Percentiles rank a stretch among this genome's conserved stretches.
Conservation (phyloP, 768 basidiomycete species). For the Kwoniella heveanensis region DNA sequence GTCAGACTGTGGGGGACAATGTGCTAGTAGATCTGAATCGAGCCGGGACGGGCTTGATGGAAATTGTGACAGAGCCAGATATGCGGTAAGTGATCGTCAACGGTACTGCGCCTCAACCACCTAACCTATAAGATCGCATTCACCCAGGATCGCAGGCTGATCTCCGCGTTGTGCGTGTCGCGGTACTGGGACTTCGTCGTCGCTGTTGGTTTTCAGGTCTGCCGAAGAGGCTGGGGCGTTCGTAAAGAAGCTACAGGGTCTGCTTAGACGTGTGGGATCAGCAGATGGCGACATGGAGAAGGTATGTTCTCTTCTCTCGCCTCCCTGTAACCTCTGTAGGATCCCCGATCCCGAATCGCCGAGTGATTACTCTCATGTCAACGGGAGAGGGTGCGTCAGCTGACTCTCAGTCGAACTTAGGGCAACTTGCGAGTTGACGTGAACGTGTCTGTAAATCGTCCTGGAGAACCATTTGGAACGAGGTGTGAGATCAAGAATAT, state of each 20-base stretch:
- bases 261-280: slow-evolving; percentile 79
- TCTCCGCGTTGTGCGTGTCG: background rate
- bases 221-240: slow-evolving; percentile 90
- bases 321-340: background rate
- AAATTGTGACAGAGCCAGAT: slow-evolving; percentile 94
- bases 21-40: slow-evolving; percentile 81
- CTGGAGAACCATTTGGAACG: slow-evolving; percentile 64
- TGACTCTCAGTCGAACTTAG: slow-evolving; percentile 57
- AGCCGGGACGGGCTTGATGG: slow-evolving; percentile 85
- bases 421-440: slow-evolving; percentile 94
- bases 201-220: too few relatives aligned
- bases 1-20: slow-evolving; percentile 35
- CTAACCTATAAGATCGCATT: too few relatives aligned
- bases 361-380: background rate
- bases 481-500: slow-evolving; percentile 97
- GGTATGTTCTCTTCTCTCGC: slow-evolving; percentile 57
- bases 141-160: background rate
- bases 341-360: too few relatives aligned
- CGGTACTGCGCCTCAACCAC: too few relatives aligned
- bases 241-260: slow-evolving; percentile 75
- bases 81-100: slow-evolving; percentile 71
- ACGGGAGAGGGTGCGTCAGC: too few relatives aligned
- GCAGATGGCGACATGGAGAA: slow-evolving; percentile 98
- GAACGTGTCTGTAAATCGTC: slow-evolving; percentile 83
- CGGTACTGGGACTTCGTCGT: too few relatives aligned